phyloP scores from a whole-genome alignment of 352 stramenopile genomes.

The Pythium monospermum region DNA sequence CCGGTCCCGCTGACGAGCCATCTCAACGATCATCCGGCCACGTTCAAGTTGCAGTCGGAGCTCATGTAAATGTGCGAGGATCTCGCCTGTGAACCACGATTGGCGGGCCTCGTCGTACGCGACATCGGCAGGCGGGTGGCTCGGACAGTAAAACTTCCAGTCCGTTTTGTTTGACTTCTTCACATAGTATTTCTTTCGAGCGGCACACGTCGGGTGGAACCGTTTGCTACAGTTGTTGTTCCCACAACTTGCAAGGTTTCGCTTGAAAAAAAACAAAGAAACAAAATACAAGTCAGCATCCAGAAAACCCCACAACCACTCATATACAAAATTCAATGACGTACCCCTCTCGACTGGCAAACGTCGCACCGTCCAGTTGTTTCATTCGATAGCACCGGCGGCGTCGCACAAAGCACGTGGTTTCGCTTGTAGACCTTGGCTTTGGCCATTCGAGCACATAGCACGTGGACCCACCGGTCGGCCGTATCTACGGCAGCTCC shows the following conservation, averaged over 20 bases:
- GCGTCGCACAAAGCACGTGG: conserved; percentile 49
- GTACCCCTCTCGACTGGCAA: conserved; percentile 42
- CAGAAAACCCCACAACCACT: too few relatives aligned
- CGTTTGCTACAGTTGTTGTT: conserved; percentile 47
- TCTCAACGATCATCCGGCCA: conserved; percentile 80
- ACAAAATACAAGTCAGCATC: neutral
- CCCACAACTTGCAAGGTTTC: conserved; percentile 53
- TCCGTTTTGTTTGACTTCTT: conserved; percentile 53
- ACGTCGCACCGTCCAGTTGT: conserved; percentile 45
- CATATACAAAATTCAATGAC: conserved; percentile 1
- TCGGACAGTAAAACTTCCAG: conserved; percentile 76
- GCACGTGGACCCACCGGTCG: conserved; percentile 64
- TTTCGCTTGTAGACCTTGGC: conserved; percentile 56
- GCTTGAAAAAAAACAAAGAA: conserved; percentile 22
- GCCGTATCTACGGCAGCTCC: neutral
- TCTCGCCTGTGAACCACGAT: conserved; percentile 76
- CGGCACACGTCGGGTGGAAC: conserved; percentile 74
- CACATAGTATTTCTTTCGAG: conserved; percentile 57
- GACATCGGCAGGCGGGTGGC: conserved; percentile 54
- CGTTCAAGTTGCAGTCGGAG: conserved; percentile 73
- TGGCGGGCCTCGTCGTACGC: conserved; percentile 69
- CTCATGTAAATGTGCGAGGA: conserved; percentile 67
- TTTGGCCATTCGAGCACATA: conserved; percentile 76
- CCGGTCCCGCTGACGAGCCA: conserved; percentile 80
- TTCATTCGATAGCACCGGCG: conserved; percentile 20